These are phyloP conservation scores for Metroxylon sagu DNA, from an alignment of 176 grass and related monocot species.

Conservation along the genomic window DNA sequence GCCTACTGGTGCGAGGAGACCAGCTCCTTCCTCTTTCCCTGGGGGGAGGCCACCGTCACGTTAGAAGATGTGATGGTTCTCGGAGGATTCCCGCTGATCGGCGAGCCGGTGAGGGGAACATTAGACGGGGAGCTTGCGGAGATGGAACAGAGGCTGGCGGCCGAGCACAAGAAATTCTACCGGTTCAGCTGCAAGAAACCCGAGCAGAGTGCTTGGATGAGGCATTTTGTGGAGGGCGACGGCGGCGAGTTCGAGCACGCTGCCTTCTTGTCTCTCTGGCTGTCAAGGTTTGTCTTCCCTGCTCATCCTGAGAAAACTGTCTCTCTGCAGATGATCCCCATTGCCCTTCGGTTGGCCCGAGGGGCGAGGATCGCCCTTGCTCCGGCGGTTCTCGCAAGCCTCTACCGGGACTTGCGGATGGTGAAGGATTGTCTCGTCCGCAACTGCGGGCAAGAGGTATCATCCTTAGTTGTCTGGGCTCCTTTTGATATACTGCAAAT, in stretches of 20 bases:
- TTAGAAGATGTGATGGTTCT: constrained; percentile 57
- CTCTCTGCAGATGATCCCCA: constrained; percentile 60
- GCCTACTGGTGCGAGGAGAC: constrained; percentile 61
- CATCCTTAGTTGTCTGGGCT: constrained; percentile 45
- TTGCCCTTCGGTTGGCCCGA: constrained; percentile 55
- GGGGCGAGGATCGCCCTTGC: constrained; percentile 64
- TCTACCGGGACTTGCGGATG: constrained; percentile 71
- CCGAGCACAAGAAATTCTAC: constrained; percentile 61
- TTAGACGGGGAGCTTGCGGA: constrained; percentile 39
- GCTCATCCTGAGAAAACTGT: constrained; percentile 81
- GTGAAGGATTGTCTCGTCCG: constrained; percentile 44
- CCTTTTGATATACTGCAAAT: constrained; percentile 65
- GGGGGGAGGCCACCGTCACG: constrained; percentile 79
- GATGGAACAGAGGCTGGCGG: constrained; percentile 51
- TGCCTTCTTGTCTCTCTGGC: constrained; percentile 77
- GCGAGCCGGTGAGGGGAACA: constrained; percentile 37
- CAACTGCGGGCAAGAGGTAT: constrained; percentile 20
- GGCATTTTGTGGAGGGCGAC: constrained; percentile 50
- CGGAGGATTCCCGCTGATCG: constrained; percentile 38
- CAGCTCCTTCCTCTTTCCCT: constrained; percentile 64
- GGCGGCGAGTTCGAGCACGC: constrained; percentile 49
- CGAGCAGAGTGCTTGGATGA: constrained; percentile 80
- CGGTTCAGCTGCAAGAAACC: constrained; percentile 84
- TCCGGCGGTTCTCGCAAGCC: constrained; percentile 51
- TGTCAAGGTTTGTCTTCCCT: constrained; percentile 71